Conservation (phyloP, 768 basidiomycete genomes). For the Lentinula edodes region DNA sequence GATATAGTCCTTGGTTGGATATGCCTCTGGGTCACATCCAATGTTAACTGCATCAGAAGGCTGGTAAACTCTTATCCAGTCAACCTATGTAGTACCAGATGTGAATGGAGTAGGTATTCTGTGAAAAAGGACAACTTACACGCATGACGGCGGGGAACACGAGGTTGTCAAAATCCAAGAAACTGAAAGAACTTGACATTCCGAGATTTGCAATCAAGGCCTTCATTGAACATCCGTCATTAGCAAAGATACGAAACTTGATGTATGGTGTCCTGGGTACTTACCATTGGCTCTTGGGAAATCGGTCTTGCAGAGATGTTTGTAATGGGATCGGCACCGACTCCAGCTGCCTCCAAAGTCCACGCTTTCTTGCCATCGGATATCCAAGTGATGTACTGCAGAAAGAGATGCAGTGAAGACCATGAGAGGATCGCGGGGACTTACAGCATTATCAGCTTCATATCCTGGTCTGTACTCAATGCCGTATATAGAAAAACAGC, state of each 20-base stretch:
- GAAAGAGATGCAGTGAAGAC: no score
- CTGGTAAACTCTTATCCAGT: slow-evolving; percentile 69
- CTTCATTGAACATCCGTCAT: slow-evolving; percentile 26
- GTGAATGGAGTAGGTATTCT: background rate
- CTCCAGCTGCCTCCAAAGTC: slow-evolving; percentile 65
- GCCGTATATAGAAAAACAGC: slow-evolving; percentile 71
- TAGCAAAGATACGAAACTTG: slow-evolving; percentile 21
- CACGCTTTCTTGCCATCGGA: slow-evolving; percentile 61
- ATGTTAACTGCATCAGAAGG: slow-evolving; percentile 50
- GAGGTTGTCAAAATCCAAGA: slow-evolving; percentile 62
- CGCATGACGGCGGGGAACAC: slow-evolving; percentile 55
- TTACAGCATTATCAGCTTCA: slow-evolving; percentile 64
- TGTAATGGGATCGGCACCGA: slow-evolving; percentile 54
- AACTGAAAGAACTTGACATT: slow-evolving; percentile 73
- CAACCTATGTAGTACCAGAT: slow-evolving; percentile 11
- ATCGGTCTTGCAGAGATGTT: slow-evolving; percentile 65
- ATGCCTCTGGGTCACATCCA: slow-evolving; percentile 62
- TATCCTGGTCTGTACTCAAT: slow-evolving; percentile 59
- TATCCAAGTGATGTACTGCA: slow-evolving; percentile 84
- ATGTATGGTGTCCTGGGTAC: slow-evolving; percentile 16
- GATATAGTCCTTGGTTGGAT: slow-evolving; percentile 71
- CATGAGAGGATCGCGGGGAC: slow-evolving; percentile 14
- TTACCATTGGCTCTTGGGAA: slow-evolving; percentile 82
- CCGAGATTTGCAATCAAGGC: slow-evolving; percentile 82
- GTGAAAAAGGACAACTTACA: slow-evolving; percentile 13